Base-by-base conservation (phyloP, 495 filamentous ascomycete genomes). In the Penicillium waksmanii region DNA sequence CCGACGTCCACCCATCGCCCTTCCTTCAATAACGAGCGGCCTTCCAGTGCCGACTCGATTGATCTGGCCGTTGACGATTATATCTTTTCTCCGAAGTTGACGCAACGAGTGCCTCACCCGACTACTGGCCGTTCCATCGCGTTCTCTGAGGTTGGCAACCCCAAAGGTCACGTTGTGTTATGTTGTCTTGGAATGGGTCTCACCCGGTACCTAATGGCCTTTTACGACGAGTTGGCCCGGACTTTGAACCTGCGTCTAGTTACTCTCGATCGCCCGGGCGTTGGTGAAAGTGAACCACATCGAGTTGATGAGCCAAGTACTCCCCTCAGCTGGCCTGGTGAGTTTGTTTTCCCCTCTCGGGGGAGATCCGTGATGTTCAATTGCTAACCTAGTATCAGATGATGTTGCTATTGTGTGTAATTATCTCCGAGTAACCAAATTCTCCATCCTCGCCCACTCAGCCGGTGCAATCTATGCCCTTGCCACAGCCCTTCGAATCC, bases 161-260 rank as follows among this genome's bases (percentile, higher is more conserved):
- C 93, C 0, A 85, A 91, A 51, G 95, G 95, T 10, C 93, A 88
- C 67, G 94, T 93, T 8, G 91, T 99, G 21, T 91, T 99, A 46
- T 94, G 93, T 72, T 99, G 96, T 70, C 91, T 99, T 10, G 95
- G 95, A 31, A 99, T 99, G 95, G 95, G 95, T 1, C 71, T 99
- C 56, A 99, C 95, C 6, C 86, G 95, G 70, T 98, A 96, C 70
- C 87, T 99, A 53, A 97, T 90, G 62, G 92, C 93, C 5, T 99
- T 99, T 66, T 99, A 99, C 66, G 95, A 99, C 71, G 94, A 99
- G 69, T 80, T 99, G 58, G 95, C 96, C 15, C 77, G 90, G 61
- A 92, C 92, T 1, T 82, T 99, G 43, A 94, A 91, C 63, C 78
- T 99, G 52, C 85, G 95, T 34, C 81, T 99, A 35, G 94, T 99